Evolutionary conservation across 495 filamentous ascomycete genomes (phyloP).

Genomic region (Tuber calosporum): DNA sequence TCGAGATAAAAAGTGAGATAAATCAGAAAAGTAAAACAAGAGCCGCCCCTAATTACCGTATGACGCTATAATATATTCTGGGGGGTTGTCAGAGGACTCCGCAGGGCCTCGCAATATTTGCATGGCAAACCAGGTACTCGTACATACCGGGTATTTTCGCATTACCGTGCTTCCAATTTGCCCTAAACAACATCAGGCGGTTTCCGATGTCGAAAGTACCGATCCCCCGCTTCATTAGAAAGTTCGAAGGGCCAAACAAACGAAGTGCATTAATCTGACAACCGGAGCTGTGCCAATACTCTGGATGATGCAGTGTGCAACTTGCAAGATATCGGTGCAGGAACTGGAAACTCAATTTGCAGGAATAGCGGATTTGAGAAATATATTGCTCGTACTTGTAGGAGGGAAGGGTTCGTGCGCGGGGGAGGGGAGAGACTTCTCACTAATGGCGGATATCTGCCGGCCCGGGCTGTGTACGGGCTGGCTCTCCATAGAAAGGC

Average conservation of each 20-base stretch:
- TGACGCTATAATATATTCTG: not conserved
- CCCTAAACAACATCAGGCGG: not conserved
- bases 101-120: not conserved
- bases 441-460: not conserved
- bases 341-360: not conserved
- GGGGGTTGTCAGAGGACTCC: not conserved
- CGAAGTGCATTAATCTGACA: not conserved
- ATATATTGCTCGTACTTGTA: not conserved
- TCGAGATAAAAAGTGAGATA: not conserved
- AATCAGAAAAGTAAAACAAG: not conserved
- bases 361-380: not conserved
- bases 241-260: not conserved
- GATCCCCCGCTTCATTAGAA: not conserved
- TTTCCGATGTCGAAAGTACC: not conserved
- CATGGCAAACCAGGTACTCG: not conserved
- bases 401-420: not conserved
- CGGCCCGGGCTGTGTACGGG: not conserved
- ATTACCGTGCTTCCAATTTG: not conserved
- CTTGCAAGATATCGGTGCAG: not conserved
- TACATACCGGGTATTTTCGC: not conserved
- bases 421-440: not conserved
- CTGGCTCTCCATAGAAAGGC: not conserved
- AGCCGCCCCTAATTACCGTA: not conserved
- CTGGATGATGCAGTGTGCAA: not conserved
- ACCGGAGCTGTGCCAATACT: not conserved